Evolutionary conservation across 805 yeast species (phyloP), one percentile per base, ranked within the genome.

Genomic region (Yamadazyma sp.): DNA sequence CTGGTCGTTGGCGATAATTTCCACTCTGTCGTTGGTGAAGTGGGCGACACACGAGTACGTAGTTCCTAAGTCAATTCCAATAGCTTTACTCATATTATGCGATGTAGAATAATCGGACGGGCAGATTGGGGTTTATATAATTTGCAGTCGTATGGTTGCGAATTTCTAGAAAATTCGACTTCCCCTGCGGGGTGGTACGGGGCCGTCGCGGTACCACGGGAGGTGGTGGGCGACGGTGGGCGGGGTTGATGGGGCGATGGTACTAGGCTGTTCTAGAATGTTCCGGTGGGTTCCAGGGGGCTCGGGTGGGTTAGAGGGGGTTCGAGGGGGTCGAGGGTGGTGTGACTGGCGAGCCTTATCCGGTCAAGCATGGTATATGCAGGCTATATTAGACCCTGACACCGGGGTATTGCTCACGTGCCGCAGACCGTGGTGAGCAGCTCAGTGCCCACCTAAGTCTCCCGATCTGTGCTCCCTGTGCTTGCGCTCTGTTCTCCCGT

Each of bases 31-130:
- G 55, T 84, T 84, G 35, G 67, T 45, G 39, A 51, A 56, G 32
- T 55, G 60, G 57, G 96, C 98, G 46, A 91, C 98, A 80, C 97
- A 90, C 9, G 96, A 90, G 78, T 90, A 90, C 5, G 98, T 90
- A 48, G 98, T 90, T 62, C 97, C 96, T 74, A 89, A 83, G 77
- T 88, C 96, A 59, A 91, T 91, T 77, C 98, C 95, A 51, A 86
- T 53, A 46, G 64, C 62, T 52, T 55, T 59, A 19, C 47, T 40
- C 50, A 46, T 46, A n/a, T 32, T 31, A 25, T 33, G n/a, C 8
- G 13, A 11, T 34, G 21, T 10, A n/a, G 19, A 6, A 19, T 11
- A 28, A 28, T 11, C 3, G 15, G n/a, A 16, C 29, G 36, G 32
- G 22, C 8, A n/a, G 14, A 24, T 24, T 15, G 18, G 36, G 7